Evolutionary conservation across 805 yeast genomes (phyloP), one percentile per base, ranked within the genome.

Genomic region (Monosporozyma unispora): DNA sequence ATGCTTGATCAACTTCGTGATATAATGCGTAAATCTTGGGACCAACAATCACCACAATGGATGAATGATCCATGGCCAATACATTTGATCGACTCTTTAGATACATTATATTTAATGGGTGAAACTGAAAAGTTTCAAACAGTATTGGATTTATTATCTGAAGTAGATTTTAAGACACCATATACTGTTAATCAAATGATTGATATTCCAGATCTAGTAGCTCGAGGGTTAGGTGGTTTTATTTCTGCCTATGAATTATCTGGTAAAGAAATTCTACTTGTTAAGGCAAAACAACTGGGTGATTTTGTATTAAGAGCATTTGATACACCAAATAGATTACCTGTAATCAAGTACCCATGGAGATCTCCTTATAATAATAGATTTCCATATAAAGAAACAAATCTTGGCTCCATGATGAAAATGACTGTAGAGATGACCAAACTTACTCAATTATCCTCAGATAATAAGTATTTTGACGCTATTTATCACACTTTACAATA

Each of bases 311-410:
- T 79, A 55, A 75, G 77, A 21, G 74, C 82, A 0, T 80, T 78
- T 55, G 84, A 80, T 53, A 78, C 84, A 0, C 82, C 82, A 14
- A 78, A 78, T 54, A 66, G 75, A 42, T 67, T 80, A 66, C 84
- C 84, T 3, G 50, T 75, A 9, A 55, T 76, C 19, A 70, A 66
- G 48, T 78, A 68, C 54, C 63, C 68, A 12, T 76, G 80, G 75
- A 60, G 63, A 25, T 63, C 70, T 3, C 58, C 58, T 18, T 57
- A 63, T 5, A 58, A 58, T 10, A 71, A 70, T 48, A 63, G 71
- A 53, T 67, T 69, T 49, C 70, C 78, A 0, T 63, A 72, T 14
- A 62, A 54, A 48, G 52, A 57, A 22, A 61, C 70, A 1, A 58
- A 70, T 5, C 54, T 74, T 5, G 76, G 82, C 1, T 79, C 76